These are phyloP conservation scores for Salix viminalis DNA, from an alignment of 345 rosid genomes.

Conservation along the genomic window DNA sequence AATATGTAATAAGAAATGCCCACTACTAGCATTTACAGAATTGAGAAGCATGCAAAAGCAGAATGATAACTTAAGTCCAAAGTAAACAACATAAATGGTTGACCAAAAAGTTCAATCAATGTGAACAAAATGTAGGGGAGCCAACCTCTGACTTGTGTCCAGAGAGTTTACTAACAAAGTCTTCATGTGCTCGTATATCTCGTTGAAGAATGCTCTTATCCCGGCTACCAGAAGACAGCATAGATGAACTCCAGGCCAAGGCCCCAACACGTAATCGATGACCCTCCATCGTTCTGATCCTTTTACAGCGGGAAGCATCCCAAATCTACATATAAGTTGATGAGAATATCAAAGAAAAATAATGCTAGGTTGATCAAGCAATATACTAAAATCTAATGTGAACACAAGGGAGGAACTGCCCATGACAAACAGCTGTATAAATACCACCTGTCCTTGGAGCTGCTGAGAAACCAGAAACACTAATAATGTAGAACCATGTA, in stretches of 20 bases:
- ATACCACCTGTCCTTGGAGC: neutral
- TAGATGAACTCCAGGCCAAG: conserved; percentile 83
- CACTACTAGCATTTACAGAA: conserved; percentile 2
- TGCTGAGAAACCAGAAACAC: neutral
- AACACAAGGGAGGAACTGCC: neutral
- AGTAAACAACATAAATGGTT: neutral
- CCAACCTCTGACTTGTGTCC: conserved; percentile 97
- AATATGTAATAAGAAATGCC: neutral
- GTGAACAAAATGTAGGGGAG: neutral
- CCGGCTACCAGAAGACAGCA: conserved; percentile 92
- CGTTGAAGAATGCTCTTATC: conserved; percentile 91
- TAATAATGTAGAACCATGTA: neutral
- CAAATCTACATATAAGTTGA: conserved; percentile 52
- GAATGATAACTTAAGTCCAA: conserved; percentile 1
- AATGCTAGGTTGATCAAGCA: neutral
- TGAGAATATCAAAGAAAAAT: conserved; percentile 1
- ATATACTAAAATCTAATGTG: conserved; percentile 1
- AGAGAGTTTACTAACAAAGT: conserved; percentile 75
- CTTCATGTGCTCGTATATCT: conserved; percentile 75
- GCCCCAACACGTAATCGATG: conserved; percentile 93
- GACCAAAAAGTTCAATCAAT: conserved; percentile 9
- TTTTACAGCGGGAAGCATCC: conserved; percentile 83
- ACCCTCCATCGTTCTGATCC: conserved; percentile 91
- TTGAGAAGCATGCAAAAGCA: neutral
- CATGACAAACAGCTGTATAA: neutral